Evolutionary conservation across 129 eudicot genomes (phyloP).

Genomic region (Flaveria linearis): DNA sequence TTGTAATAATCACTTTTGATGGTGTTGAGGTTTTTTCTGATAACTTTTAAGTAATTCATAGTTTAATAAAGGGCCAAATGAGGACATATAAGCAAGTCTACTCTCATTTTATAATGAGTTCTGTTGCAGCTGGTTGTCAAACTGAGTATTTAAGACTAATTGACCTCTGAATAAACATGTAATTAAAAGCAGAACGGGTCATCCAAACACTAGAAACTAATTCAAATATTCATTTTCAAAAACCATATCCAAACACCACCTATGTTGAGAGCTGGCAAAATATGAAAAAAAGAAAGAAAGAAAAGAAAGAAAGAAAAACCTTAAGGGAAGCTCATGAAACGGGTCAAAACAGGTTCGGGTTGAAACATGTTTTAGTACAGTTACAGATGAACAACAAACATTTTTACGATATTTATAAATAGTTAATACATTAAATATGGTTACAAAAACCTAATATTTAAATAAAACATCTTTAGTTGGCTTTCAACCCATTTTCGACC

Average conservation of each 20-base stretch:
- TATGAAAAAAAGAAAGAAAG: neutral
- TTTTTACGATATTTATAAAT: neutral
- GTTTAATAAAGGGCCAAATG: neutral
- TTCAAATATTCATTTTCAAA: neutral
- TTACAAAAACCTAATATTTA: neutral
- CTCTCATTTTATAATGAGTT: neutral
- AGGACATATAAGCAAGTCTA: neutral
- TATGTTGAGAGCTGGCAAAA: neutral
- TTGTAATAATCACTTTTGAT: neutral
- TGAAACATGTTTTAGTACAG: neutral
- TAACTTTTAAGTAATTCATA: neutral
- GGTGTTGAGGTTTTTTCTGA: neutral
- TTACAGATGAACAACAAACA: neutral
- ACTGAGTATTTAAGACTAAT: neutral
- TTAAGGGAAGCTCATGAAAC: neutral
- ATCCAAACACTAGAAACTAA: neutral
- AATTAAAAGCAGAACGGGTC: neutral
- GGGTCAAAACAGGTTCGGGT: neutral
- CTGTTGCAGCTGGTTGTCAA: neutral
- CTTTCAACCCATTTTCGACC: neutral
- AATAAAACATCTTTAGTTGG: neutral
- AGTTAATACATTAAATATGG: neutral
- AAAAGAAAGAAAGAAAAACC: neutral
- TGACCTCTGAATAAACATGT: neutral
- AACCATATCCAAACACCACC: slow-evolving; percentile 1